These are phyloP conservation scores for Sarcodon sp. DNA, from an alignment of 768 basidiomycete genomes.

Conservation along the genomic window DNA sequence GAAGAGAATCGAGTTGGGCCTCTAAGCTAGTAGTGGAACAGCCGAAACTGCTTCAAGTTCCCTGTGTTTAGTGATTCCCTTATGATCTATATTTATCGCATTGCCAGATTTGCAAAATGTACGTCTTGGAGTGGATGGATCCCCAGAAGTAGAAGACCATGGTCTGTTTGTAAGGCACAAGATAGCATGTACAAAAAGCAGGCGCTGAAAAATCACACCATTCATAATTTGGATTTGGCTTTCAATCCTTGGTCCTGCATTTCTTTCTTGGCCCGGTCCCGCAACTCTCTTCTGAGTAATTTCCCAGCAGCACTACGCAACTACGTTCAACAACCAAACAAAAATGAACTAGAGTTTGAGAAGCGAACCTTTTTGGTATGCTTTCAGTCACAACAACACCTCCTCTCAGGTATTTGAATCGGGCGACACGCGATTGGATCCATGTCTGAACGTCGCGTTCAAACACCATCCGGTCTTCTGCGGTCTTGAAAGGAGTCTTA, in stretches of 20 bases:
- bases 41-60: too few species aligned
- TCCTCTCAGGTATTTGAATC: slow-evolving; percentile 71
- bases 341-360: neutral
- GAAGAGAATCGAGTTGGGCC: too few species aligned
- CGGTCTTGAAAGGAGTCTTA: slow-evolving; percentile 19
- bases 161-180: too few species aligned
- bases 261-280: slow-evolving; percentile 54
- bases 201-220: too few species aligned
- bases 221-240: too few species aligned
- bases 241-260: neutral
- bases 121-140: too few species aligned
- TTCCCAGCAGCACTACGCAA: slow-evolving; percentile 67
- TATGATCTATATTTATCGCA: too few species aligned
- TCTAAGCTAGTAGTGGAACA: too few species aligned
- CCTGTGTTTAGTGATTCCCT: too few species aligned
- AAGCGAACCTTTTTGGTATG: slow-evolving; percentile 54
- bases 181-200: too few species aligned
- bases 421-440: slow-evolving; percentile 55
- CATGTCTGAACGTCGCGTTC: slow-evolving; percentile 45
- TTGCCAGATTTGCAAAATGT: too few species aligned
- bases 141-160: too few species aligned
- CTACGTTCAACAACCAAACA: neutral
- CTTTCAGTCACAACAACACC: slow-evolving; percentile 46
- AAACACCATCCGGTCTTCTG: slow-evolving; percentile 26
- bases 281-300: slow-evolving; percentile 69